phyloP scores from a whole-genome alignment of 2,329 filamentous ascomycete genomes.

The Cladorrhinum sp. region DNA sequence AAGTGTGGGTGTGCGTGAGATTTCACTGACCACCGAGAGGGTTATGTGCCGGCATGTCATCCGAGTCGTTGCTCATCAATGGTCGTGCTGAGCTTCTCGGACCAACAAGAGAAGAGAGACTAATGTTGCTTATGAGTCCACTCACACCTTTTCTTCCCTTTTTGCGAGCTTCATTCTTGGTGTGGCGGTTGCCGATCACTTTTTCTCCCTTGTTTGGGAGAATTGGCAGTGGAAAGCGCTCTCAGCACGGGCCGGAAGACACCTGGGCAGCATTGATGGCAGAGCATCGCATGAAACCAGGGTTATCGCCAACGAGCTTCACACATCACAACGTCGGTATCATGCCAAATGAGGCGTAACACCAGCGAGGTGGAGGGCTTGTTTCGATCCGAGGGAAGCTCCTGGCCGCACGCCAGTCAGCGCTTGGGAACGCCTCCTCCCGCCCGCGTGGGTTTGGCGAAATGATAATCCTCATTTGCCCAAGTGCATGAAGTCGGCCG shows the following conservation, averaged over 20 bases:
- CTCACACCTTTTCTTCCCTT: neutral
- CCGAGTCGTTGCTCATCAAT: neutral
- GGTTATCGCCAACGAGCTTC: too few species aligned
- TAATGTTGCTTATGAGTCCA: neutral
- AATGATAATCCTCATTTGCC: neutral
- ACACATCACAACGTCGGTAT: too few species aligned
- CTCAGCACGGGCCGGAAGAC: too few species aligned
- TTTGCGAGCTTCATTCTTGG: neutral
- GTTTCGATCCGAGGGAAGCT: neutral
- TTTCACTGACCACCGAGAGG: neutral
- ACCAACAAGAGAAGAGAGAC: neutral
- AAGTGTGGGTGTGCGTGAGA: neutral
- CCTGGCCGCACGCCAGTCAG: neutral
- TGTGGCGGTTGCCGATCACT: neutral
- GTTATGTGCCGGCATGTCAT: neutral
- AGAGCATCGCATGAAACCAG: too few species aligned
- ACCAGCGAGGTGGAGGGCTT: neutral
- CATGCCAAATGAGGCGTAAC: neutral
- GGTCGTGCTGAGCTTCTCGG: neutral
- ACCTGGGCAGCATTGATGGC: too few species aligned
- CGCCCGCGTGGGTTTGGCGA: neutral
- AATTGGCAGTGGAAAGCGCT: too few species aligned
- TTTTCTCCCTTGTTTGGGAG: too few species aligned
- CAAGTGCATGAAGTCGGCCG: neutral
- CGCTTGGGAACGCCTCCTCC: conserved; percentile 3